A percentile compares a stretch with the other conserved stretches of the same genome.
These are phyloP conservation scores for Cyclocybe aegerita DNA, from an alignment of 768 basidiomycete genomes.

Conservation along the genomic window DNA sequence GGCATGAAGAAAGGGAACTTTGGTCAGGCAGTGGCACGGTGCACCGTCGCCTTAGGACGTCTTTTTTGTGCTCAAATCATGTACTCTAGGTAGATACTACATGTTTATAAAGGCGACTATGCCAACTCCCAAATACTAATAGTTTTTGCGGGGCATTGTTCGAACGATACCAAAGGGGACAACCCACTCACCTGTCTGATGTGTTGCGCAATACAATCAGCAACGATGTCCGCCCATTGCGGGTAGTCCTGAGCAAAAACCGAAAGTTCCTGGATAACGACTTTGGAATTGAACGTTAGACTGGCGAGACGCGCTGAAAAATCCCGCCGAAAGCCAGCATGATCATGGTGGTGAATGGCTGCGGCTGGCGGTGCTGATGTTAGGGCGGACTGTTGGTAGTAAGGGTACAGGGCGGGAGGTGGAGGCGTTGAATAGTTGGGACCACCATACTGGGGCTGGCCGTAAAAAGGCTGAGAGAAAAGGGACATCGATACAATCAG, in stretches of 20 bases:
- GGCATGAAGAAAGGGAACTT: constrained; percentile 16
- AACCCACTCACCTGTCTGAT: constrained; percentile 80
- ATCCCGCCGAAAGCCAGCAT: constrained; percentile 56
- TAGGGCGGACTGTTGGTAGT: constrained; percentile 37
- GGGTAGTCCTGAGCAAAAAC: constrained; percentile 88
- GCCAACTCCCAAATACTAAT: constrained; percentile 11
- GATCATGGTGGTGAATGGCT: constrained; percentile 30
- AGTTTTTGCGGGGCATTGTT: constrained; percentile 23
- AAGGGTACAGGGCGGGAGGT: constrained; percentile 40
- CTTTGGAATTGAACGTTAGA: constrained; percentile 92
- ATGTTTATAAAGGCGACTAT: constrained; percentile 31
- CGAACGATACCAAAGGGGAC: constrained; percentile 19
- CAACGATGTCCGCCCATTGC: constrained; percentile 76
- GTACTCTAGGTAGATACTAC: constrained; percentile 20
- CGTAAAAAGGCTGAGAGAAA: constrained; percentile 64
- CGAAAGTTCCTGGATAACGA: constrained; percentile 90
- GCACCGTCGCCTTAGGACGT: constrained; percentile 25
- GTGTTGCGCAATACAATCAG: constrained; percentile 80
- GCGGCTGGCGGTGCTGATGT: constrained; percentile 39
- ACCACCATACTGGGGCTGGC: constrained; percentile 52
- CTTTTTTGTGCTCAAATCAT: constrained; percentile 36
- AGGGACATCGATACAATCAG: constrained; percentile 46
- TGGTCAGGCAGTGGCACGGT: constrained; percentile 18
- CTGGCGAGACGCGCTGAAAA: constrained; percentile 70
- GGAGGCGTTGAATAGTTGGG: constrained; percentile 39